Evolutionary conservation across 768 basidiomycete genomes (phyloP).

Genomic region (Roridomyces roridus): DNA sequence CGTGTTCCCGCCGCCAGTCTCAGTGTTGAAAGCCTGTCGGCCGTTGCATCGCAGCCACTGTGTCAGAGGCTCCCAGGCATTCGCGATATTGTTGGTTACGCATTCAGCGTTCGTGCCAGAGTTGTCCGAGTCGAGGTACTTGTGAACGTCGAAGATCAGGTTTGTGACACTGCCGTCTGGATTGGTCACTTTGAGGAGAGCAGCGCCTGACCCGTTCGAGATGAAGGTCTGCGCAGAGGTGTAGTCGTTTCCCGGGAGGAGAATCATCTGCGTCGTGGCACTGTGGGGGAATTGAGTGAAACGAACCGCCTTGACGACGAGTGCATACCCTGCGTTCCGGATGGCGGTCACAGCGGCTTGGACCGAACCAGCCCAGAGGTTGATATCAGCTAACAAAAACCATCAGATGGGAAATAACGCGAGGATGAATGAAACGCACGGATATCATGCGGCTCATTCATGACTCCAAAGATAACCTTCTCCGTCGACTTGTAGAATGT

Average conservation of each 20-base stretch:
- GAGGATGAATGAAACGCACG: constrained; percentile 37
- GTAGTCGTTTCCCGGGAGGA: constrained; percentile 65
- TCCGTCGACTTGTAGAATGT: constrained; percentile 47
- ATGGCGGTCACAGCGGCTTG: constrained; percentile 69
- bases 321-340: constrained; percentile 52
- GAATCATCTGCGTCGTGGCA: constrained; percentile 60
- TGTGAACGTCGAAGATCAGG: constrained; percentile 68
- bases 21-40: constrained; percentile 63
- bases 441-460: constrained; percentile 72
- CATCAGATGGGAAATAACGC: neutral
- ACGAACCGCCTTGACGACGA: neutral
- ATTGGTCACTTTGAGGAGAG: constrained; percentile 51
- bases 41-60: constrained; percentile 55
- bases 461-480: constrained; percentile 59
- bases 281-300: constrained; percentile 27
- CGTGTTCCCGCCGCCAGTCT: constrained; percentile 64
- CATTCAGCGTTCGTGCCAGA: constrained; percentile 49
- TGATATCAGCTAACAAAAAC: constrained; percentile 31
- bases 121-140: constrained; percentile 64
- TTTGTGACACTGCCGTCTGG: constrained; percentile 50
- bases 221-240: constrained; percentile 57
- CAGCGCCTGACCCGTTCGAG: constrained; percentile 55
- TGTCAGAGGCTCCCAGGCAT: constrained; percentile 50
- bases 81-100: constrained; percentile 58
- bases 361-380: constrained; percentile 54